phyloP scores from a whole-genome alignment of 2,329 filamentous ascomycete species.

The Fusarium ramigenum region DNA sequence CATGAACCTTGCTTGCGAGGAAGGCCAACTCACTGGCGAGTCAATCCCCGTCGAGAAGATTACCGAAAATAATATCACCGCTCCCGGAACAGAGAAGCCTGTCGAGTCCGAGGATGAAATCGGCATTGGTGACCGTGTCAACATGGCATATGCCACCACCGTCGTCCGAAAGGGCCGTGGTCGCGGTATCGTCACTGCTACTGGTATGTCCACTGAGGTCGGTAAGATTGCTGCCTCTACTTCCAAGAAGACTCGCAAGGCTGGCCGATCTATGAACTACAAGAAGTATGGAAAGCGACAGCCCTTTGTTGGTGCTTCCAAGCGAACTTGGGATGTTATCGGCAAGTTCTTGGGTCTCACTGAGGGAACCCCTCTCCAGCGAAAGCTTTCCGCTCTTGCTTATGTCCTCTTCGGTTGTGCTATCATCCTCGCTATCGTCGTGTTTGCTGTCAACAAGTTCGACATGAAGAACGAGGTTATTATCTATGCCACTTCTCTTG shows the following conservation, averaged over 20 bases:
- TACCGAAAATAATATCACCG: conserved; percentile 57
- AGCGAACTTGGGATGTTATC: conserved; percentile 58
- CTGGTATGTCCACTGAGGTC: conserved; percentile 77
- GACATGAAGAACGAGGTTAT: conserved; percentile 61
- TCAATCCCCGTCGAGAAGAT: conserved; percentile 77
- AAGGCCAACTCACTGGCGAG: conserved; percentile 80
- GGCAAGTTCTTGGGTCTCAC: conserved; percentile 69
- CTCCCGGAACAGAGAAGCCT: conserved; percentile 56
- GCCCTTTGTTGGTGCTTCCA: conserved; percentile 57
- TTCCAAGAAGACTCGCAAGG: conserved; percentile 63
- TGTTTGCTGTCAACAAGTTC: conserved; percentile 67
- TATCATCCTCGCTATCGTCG: conserved; percentile 65
- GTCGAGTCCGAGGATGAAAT: conserved; percentile 60
- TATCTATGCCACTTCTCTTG: conserved; percentile 66
- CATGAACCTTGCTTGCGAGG: conserved; percentile 84
- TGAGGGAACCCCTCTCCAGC: conserved; percentile 80
- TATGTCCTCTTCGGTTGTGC: conserved; percentile 79
- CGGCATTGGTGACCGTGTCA: conserved; percentile 76
- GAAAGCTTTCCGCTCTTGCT: conserved; percentile 80
- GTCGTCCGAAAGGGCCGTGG: conserved; percentile 78
- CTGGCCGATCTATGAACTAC: conserved; percentile 62
- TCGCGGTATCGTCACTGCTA: conserved; percentile 76
- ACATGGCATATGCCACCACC: conserved; percentile 80
- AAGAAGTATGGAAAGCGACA: conserved; percentile 63
- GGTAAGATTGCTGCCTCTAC: conserved; percentile 72